These are phyloP conservation scores for Sicyos edulis DNA, from an alignment of 306 rosid species.

Conservation along the genomic window DNA sequence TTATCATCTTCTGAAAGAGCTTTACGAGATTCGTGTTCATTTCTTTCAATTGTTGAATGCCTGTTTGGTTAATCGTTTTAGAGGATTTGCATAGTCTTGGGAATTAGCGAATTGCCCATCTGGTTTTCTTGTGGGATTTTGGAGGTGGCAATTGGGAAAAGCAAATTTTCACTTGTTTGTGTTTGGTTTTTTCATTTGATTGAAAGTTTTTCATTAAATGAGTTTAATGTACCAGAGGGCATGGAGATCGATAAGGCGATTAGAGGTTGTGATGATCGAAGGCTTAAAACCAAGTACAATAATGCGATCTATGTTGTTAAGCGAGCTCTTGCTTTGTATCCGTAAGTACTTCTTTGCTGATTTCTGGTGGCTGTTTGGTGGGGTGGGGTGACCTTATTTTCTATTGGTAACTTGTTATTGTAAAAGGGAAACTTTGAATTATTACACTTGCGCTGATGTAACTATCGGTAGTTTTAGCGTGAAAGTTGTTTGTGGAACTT, in stretches of 20 bases:
- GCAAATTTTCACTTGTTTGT: slow-evolving; percentile 20
- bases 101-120: slow-evolving; percentile 15
- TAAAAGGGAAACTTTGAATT: not conserved
- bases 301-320: slow-evolving; percentile 78
- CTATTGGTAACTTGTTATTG: not conserved
- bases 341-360: slow-evolving; percentile 52
- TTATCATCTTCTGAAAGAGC: too few species aligned
- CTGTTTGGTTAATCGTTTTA: slow-evolving; percentile 25
- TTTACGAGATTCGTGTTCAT: too few species aligned
- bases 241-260: slow-evolving; percentile 95
- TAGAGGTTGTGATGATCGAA: slow-evolving; percentile 66
- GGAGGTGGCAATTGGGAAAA: not conserved
- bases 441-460: not conserved
- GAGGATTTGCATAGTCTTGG: not conserved
- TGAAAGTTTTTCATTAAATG: not conserved
- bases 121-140: slow-evolving; percentile 26
- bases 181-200: slow-evolving; percentile 16
- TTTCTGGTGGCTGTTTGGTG: slow-evolving; percentile 4
- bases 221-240: slow-evolving; percentile 28
- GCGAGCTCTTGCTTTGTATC: slow-evolving; percentile 78
- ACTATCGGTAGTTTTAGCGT: not conserved
- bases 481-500: slow-evolving; percentile 5
- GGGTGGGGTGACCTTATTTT: slow-evolving; percentile 1
- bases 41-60: slow-evolving; percentile 19
- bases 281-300: slow-evolving; percentile 83